Base-by-base conservation (phyloP, 805 yeast genomes). In the Yarrowia sp. region DNA sequence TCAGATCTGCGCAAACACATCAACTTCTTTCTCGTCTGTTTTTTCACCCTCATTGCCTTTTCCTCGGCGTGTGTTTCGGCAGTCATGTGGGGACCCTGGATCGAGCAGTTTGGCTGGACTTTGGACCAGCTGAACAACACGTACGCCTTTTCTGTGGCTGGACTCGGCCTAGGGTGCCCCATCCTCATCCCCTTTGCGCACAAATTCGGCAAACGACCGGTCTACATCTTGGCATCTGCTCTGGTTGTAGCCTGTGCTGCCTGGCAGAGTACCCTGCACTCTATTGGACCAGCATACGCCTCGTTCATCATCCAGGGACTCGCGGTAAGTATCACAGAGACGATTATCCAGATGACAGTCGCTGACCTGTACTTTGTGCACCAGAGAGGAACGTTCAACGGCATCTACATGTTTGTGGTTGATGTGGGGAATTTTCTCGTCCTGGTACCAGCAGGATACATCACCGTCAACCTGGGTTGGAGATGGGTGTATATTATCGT, bases 401-500 rank as follows among this genome's bases (percentile, higher is more conserved):
- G 73, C n/a, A 70, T 73, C 32, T 73, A 72, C 59, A 55, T 73
- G 50, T 69, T 73, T 42, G 72, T 73, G 19, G 72, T 72, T 32
- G 73, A 72, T 15, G 49, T 72, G 22, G 75, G 75, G n/a, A 71
- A 73, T 46, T 72, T 70, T 48, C 64, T 73, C 63, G 71, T 72
- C 19, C 70, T 69, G 22, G 70, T 73, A 10, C 70, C 73, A n/a
- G 72, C 74, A 11, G 75, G 75, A 16, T 67, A 69, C 36, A 72
- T 73, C 56, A 70, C 74, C 2, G 69, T 68, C 19, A 58, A 61
- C 15, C 68, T 71, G 41, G 75, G 75, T 7, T 73, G 75, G 75
- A 35, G 75, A n/a, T 72, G 74, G 75, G 72, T 72, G 8, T 73
- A 71, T 42, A 70, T 70, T 53, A 64, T 70, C 19, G 73, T 71